Evolutionary conservation across 2,329 filamentous ascomycete genomes (phyloP).

Genomic region (Penicillium hordei): DNA sequence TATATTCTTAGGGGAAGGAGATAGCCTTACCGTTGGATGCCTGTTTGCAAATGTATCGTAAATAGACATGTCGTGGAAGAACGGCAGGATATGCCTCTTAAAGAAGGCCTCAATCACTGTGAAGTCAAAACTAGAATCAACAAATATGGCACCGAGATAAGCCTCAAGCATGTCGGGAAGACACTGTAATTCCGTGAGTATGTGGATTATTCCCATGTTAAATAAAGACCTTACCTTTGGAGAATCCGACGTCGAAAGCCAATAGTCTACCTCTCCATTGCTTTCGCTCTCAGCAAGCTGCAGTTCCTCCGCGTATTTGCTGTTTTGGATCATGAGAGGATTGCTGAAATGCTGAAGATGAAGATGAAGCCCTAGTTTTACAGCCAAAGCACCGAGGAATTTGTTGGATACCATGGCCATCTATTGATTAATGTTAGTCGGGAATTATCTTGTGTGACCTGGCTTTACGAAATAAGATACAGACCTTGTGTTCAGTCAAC

Average conservation of each 20-base stretch:
- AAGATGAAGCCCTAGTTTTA: constrained; percentile 73
- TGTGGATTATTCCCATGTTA: neutral
- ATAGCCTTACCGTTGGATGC: constrained; percentile 64
- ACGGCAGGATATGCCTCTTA: constrained; percentile 67
- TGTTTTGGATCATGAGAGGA: constrained; percentile 46
- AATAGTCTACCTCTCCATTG: constrained; percentile 42
- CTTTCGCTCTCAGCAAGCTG: constrained; percentile 33
- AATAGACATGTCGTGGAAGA: constrained; percentile 80
- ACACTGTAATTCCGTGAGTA: constrained; percentile 36
- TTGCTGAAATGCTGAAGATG: constrained; percentile 59
- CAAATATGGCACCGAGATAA: constrained; percentile 85
- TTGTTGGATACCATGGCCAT: constrained; percentile 99
- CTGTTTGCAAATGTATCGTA: constrained; percentile 86
- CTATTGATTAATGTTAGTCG: constrained; percentile 28
- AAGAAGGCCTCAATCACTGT: constrained; percentile 74
- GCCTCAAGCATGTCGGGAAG: constrained; percentile 87
- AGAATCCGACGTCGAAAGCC: constrained; percentile 42
- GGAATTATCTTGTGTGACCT: too few species aligned
- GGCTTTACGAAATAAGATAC: neutral
- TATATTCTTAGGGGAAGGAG: neutral
- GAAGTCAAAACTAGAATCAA: constrained; percentile 82
- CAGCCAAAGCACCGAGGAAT: constrained; percentile 80
- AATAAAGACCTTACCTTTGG: constrained; percentile 38
- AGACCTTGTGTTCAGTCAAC: constrained; percentile 88
- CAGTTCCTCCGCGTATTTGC: constrained; percentile 48